These are phyloP conservation scores for Thalassiosira livingstoniorum DNA, from an alignment of 352 stramenopile species.

Conservation along the genomic window DNA sequence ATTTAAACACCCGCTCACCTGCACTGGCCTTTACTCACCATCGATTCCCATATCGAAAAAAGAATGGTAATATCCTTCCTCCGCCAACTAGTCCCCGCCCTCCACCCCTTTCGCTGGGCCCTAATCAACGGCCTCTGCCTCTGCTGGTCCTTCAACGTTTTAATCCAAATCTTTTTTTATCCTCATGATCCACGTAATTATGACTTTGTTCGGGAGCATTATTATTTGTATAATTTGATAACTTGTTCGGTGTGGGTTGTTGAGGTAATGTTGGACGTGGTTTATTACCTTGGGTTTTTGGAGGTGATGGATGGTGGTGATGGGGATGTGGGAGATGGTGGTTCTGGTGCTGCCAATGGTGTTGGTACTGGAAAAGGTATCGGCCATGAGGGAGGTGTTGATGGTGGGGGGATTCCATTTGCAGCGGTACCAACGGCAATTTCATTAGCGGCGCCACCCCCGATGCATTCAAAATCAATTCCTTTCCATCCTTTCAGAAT, in stretches of 20 bases:
- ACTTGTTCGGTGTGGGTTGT: slow-evolving; percentile 8
- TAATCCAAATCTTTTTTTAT: neutral
- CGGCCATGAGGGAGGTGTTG: no score
- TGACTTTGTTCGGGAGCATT: slow-evolving; percentile 1
- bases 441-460: no score
- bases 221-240: slow-evolving; percentile 4
- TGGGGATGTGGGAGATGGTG: neutral
- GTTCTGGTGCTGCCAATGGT: no score
- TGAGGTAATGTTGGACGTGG: neutral
- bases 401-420: no score
- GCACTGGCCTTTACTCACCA: no score
- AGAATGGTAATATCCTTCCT: neutral
- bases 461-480: no score
- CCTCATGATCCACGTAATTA: slow-evolving; percentile 3
- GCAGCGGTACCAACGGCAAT: no score
- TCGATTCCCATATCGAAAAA: no score
- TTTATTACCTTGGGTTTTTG: slow-evolving; percentile 5
- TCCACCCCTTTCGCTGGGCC: slow-evolving; percentile 1
- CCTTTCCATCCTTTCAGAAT: no score
- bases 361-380: no score
- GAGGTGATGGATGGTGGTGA: neutral
- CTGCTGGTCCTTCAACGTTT: neutral
- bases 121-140: slow-evolving; percentile 6
- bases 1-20: no score
- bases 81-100: neutral